Evolutionary conservation across 257 asterid genomes (phyloP), one percentile per base, ranked within the genome.

Genomic region (Scutellaria baicalensis): DNA sequence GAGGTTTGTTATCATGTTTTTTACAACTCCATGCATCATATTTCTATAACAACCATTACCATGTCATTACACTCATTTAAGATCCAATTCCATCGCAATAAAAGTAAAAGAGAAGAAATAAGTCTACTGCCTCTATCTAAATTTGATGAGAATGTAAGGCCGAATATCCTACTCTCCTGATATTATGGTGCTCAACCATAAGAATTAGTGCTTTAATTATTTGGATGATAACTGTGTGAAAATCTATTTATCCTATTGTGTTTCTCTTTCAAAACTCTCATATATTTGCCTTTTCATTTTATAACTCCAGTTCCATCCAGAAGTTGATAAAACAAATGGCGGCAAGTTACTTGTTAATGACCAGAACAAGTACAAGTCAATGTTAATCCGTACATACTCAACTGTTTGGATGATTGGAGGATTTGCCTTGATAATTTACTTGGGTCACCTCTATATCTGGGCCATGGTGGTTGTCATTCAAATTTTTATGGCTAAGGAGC

Each of bases 381-480:
- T 94, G 99, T 62, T 90, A 86, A 77, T 85, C 60, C 96, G 98
- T 31, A 71, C 87, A 23, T 79, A 86, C 77, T 94, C 99, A 75
- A 71, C 99, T 23, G 70, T 91, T 39, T 94, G 98, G 99, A 94
- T 94, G 99, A 89, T 94, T 77, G 96, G 90, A 48, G 97, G 99
- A 21, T 91, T 94, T 77, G 87, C 75, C 64, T 82, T 87, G 52
- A 77, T 83, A 57, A 85, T 91, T 38, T 94, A 91, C 84, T 71
- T 94, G 99, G 99, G 99, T 36, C 99, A 94, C 86, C 92, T 94
- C 64, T 94, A 91, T 77, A 94, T 94, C 10, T 91, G 95, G 95
- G 97, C 89, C 68, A 86, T 94, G 92, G 79, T 94, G 38, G 95
- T 91, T 5, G 92, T 91, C 40, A 84, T 94, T 79, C 99, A 94